Conservation (phyloP, 2,329 filamentous ascomycete genomes). For the Trichothecium roseum region DNA sequence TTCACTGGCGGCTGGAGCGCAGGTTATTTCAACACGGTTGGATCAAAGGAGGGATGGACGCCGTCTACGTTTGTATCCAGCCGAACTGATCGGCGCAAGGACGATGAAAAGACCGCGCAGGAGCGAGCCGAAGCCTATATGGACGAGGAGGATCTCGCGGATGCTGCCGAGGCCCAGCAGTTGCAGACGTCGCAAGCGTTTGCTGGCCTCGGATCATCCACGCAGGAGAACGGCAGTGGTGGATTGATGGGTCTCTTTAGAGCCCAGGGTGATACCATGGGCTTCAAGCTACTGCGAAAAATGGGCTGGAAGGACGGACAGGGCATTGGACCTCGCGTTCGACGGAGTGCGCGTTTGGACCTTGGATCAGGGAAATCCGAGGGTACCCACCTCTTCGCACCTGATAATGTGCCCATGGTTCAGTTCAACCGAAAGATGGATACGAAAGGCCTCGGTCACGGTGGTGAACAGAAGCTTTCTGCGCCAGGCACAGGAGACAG, state of each 20-base stretch:
- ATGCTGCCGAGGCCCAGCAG: constrained; percentile 67
- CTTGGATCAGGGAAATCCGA: constrained; percentile 22
- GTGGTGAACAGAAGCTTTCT: constrained; percentile 44
- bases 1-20: constrained; percentile 96
- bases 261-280: constrained; percentile 71
- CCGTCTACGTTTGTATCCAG: constrained; percentile 89
- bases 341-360: constrained; percentile 59
- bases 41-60: constrained; percentile 96
- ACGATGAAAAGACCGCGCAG: constrained; percentile 40
- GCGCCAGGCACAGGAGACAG: constrained; percentile 24
- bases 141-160: constrained; percentile 91
- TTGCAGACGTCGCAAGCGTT: constrained; percentile 67
- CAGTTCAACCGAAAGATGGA: constrained; percentile 55
- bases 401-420: constrained; percentile 66
- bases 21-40: constrained; percentile 97
- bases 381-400: constrained; percentile 67
- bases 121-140: constrained; percentile 83
- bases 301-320: constrained; percentile 98
- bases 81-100: constrained; percentile 64
- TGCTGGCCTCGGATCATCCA: constrained; percentile 62
- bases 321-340: constrained; percentile 80
- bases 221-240: constrained; percentile 31
- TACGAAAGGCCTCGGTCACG: constrained; percentile 59
- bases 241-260: constrained; percentile 63
- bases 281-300: constrained; percentile 69